Percentiles rank a stretch among this genome's conserved stretches.
phyloP scores from a whole-genome alignment of 164 flowering plant genomes.

The Vitis rupestris region DNA sequence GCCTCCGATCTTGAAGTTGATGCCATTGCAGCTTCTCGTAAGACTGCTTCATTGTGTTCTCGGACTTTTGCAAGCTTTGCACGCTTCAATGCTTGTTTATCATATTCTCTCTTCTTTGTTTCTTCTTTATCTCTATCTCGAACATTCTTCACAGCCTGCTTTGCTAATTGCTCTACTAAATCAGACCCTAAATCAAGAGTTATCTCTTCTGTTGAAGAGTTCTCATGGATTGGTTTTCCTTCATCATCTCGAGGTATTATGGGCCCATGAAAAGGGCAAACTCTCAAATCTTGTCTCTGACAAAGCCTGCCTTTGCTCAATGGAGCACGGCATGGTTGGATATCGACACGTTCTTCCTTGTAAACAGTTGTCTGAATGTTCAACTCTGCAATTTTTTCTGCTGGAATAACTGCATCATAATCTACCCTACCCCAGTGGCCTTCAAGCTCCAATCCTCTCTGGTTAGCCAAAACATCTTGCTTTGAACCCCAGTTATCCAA shows the following conservation, averaged over 20 bases:
- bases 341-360: slow-evolving; percentile 60
- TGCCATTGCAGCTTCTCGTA: slow-evolving; percentile 76
- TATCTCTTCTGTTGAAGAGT: slow-evolving; percentile 21
- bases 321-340: slow-evolving; percentile 81
- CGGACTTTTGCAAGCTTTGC: slow-evolving; percentile 79
- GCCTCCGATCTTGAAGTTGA: slow-evolving; percentile 69
- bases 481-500: slow-evolving; percentile 76
- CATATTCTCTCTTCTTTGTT: slow-evolving; percentile 42
- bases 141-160: slow-evolving; percentile 80
- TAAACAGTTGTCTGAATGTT: slow-evolving; percentile 62
- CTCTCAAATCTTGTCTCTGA: slow-evolving; percentile 72
- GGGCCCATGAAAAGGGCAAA: slow-evolving; percentile 96
- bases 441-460: slow-evolving; percentile 86
- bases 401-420: slow-evolving; percentile 82
- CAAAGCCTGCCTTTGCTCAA: slow-evolving; percentile 76
- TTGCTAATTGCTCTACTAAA: slow-evolving; percentile 46
- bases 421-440: slow-evolving; percentile 96
- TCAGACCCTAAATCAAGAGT: slow-evolving; percentile 31
- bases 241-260: slow-evolving; percentile 69
- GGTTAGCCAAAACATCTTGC: slow-evolving; percentile 65
- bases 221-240: slow-evolving; percentile 55
- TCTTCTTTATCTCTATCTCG: slow-evolving; percentile 60
- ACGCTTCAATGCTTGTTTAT: slow-evolving; percentile 52
- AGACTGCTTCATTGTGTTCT: slow-evolving; percentile 78
- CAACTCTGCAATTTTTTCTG: slow-evolving; percentile 76